Conservation (phyloP, 140 eudicot genomes). For the Anethum foeniculum region DNA sequence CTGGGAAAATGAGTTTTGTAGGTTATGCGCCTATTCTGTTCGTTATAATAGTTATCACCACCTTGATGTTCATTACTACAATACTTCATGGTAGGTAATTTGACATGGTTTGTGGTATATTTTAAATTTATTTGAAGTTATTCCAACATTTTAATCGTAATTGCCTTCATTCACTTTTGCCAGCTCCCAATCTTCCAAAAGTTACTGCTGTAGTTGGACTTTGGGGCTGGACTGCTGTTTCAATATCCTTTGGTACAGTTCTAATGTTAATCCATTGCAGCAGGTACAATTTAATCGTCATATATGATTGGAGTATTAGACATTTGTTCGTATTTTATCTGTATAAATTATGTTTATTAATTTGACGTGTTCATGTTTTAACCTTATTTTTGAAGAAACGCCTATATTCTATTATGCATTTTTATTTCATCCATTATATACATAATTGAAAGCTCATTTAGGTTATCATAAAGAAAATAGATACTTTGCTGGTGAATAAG, state of each 20-base stretch:
- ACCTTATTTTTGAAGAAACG: background rate
- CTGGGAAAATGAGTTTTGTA: constrained; percentile 26
- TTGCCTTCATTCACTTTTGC: constrained; percentile 13
- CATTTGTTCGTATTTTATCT: background rate
- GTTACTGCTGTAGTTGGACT: constrained; percentile 84
- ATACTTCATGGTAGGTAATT: constrained; percentile 61
- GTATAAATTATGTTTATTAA: background rate
- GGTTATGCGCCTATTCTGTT: constrained; percentile 84
- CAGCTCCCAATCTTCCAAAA: constrained; percentile 71
- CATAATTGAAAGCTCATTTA: background rate
- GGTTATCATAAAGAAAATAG: background rate
- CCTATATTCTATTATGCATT: background rate
- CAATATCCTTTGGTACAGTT: constrained; percentile 50
- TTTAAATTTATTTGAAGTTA: constrained; percentile 1
- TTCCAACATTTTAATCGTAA: constrained; percentile 22
- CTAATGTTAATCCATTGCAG: constrained; percentile 70
- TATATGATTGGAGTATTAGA: background rate
- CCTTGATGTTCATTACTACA: constrained; percentile 64
- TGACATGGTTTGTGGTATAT: background rate
- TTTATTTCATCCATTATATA: background rate
- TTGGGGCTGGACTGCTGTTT: constrained; percentile 94
- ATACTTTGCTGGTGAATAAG: background rate
- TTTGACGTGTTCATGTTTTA: background rate
- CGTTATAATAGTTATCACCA: constrained; percentile 39
- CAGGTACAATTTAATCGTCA: constrained; percentile 38